Evolutionary conservation across 768 basidiomycete species (phyloP).

Genomic region (Rhizopogon sp.): DNA sequence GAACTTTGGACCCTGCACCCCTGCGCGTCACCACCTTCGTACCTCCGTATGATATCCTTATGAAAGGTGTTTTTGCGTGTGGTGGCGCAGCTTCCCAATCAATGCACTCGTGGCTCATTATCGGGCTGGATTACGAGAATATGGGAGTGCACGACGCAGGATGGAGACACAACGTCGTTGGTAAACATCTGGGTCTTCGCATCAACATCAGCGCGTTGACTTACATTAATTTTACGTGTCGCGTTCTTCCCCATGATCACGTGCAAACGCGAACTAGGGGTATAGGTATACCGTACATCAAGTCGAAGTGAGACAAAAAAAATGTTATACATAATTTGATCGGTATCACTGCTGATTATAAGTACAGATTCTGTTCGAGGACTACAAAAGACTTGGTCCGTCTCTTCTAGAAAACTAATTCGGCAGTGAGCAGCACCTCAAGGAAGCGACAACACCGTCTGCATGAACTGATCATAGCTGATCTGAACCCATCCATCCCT

Average conservation of each 20-base stretch:
- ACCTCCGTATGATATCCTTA: neutral
- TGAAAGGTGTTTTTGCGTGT: constrained; percentile 11
- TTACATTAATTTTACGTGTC: neutral
- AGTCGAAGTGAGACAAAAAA: too few relatives aligned
- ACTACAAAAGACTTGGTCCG: too few relatives aligned
- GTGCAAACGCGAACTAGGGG: neutral
- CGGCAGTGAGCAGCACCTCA: constrained; percentile 20
- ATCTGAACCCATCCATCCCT: constrained; percentile 49
- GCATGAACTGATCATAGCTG: constrained; percentile 53
- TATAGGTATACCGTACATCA: too few relatives aligned
- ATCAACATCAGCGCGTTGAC: neutral
- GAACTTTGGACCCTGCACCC: neutral
- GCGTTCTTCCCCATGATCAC: neutral
- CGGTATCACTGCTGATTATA: too few relatives aligned
- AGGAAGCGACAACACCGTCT: constrained; percentile 41
- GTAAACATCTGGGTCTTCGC: too few relatives aligned
- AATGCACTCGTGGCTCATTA: constrained; percentile 22
- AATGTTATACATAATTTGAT: too few relatives aligned
- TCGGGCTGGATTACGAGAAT: neutral
- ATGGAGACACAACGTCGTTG: neutral
- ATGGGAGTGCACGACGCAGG: neutral
- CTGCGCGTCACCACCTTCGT: neutral
- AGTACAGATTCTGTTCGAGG: too few relatives aligned
- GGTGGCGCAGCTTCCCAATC: constrained; percentile 20
- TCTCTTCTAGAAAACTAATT: neutral